phyloP scores from a whole-genome alignment of 2,329 filamentous ascomycete genomes.

The Penicillium hesseltinei region DNA sequence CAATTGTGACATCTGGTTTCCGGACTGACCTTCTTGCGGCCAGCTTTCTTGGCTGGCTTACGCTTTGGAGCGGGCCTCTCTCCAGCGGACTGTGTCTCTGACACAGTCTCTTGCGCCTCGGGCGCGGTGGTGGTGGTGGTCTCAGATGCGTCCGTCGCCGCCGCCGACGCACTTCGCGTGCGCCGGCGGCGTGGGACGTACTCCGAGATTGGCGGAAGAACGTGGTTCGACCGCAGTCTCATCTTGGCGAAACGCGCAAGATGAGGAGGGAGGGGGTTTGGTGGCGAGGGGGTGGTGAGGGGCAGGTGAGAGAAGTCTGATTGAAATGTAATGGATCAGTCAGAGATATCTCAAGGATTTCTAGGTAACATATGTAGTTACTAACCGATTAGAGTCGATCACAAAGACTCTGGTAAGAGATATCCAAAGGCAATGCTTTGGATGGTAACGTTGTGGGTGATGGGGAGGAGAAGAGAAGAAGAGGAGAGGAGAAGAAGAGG shows the following conservation, averaged over 20 bases:
- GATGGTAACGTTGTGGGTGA: not conserved
- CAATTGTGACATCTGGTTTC: not conserved
- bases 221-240: slow-evolving; percentile 41
- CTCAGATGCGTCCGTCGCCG: slow-evolving; percentile 2
- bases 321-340: not conserved
- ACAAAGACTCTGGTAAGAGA: not conserved
- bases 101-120: slow-evolving; percentile 1
- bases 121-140: not conserved
- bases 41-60: not conserved
- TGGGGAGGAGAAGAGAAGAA: not conserved
- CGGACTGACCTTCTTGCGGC: slow-evolving; percentile 1
- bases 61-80: slow-evolving; percentile 5
- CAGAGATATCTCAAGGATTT: not conserved
- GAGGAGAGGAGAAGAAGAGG: not conserved
- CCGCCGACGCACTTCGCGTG: slow-evolving; percentile 18
- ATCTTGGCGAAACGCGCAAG: slow-evolving; percentile 24
- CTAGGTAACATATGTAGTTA: not conserved
- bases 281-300: not conserved
- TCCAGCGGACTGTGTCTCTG: not conserved
- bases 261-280: not conserved
- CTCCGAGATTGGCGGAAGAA: slow-evolving; percentile 32
- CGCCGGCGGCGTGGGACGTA: slow-evolving; percentile 17
- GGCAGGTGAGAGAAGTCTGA: not conserved
- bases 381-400: not conserved
- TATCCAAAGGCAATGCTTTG: slow-evolving; percentile 1